These are phyloP conservation scores for Canna indica DNA, from an alignment of 176 grass and related monocot genomes.

Conservation along the genomic window DNA sequence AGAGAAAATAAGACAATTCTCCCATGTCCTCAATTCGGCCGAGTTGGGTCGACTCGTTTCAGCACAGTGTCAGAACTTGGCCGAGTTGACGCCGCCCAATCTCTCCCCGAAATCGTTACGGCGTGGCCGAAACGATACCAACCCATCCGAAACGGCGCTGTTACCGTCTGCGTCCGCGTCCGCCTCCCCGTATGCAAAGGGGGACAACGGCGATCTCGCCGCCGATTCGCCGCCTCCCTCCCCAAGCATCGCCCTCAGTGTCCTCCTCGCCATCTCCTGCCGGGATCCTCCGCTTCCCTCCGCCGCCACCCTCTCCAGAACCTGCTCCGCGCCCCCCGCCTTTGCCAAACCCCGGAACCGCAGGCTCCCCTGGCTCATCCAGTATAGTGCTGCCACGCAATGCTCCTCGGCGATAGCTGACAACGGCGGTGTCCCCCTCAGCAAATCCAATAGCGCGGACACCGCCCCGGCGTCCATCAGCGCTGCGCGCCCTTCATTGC, in stretches of 20 bases:
- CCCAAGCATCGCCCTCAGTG: constrained; percentile 52
- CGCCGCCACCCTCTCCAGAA: constrained; percentile 39
- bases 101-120: constrained; percentile 18
- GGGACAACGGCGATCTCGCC: not conserved
- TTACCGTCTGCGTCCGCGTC: constrained; percentile 32
- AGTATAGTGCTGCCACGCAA: constrained; percentile 45
- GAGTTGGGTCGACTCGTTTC: not conserved
- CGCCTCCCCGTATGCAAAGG: not conserved
- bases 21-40: not conserved
- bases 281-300: constrained; percentile 26
- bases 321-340: constrained; percentile 45
- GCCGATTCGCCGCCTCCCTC: constrained; percentile 36
- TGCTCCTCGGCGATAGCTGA: constrained; percentile 52
- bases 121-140: constrained; percentile 40
- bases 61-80: not conserved
- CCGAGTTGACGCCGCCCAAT: not conserved
- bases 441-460: constrained; percentile 29
- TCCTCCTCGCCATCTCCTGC: constrained; percentile 56
- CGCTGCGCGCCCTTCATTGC: constrained; percentile 44
- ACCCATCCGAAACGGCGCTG: constrained; percentile 47
- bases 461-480: constrained; percentile 77
- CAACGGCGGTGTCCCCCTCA: constrained; percentile 26
- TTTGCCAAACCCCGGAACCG: constrained; percentile 72
- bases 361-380: constrained; percentile 63
- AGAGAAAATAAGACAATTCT: no score